phyloP scores from a whole-genome alignment of 2,329 filamentous ascomycete species.

The Epicoccum sorghinum region DNA sequence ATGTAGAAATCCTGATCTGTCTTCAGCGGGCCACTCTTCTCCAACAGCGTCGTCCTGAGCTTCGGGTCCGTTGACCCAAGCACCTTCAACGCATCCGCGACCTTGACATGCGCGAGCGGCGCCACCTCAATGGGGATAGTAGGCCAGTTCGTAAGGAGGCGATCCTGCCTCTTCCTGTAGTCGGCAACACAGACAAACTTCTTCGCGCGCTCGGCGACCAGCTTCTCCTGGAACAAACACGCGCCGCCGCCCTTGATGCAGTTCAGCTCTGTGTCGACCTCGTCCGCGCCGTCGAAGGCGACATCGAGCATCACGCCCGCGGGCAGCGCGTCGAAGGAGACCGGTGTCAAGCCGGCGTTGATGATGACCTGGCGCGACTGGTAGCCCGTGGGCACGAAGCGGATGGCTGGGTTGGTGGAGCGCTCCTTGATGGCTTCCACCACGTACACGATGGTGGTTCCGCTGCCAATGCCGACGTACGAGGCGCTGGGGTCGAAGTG shows the following conservation, averaged over 20 bases:
- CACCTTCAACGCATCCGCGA: slow-evolving; percentile 72
- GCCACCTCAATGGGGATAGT: slow-evolving; percentile 92
- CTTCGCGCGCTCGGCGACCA: slow-evolving; percentile 83
- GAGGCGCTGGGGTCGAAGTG: slow-evolving; percentile 69
- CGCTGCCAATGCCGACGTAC: slow-evolving; percentile 80
- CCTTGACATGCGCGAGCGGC: slow-evolving; percentile 78
- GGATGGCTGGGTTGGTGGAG: slow-evolving; percentile 61
- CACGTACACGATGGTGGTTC: slow-evolving; percentile 82
- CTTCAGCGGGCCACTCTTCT: slow-evolving; percentile 82
- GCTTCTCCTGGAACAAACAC: slow-evolving; percentile 97
- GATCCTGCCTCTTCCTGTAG: slow-evolving; percentile 83
- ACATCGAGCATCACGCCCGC: slow-evolving; percentile 74
- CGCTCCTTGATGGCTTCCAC: slow-evolving; percentile 73
- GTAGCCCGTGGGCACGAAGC: slow-evolving; percentile 90
- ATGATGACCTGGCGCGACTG: slow-evolving; percentile 89
- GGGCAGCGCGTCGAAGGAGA: slow-evolving; percentile 78
- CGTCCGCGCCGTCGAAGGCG: slow-evolving; percentile 94
- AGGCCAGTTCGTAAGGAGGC: slow-evolving; percentile 79
- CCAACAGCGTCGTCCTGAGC: slow-evolving; percentile 73
- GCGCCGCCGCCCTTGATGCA: slow-evolving; percentile 97
- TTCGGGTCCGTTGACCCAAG: slow-evolving; percentile 75
- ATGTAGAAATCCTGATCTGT: slow-evolving; percentile 90
- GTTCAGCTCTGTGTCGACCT: slow-evolving; percentile 93
- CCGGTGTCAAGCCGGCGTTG: slow-evolving; percentile 74
- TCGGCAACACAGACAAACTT: slow-evolving; percentile 91